Evolutionary conservation across 2,329 filamentous ascomycete species (phyloP).

Genomic region (Clonostachys rhizophaga): DNA sequence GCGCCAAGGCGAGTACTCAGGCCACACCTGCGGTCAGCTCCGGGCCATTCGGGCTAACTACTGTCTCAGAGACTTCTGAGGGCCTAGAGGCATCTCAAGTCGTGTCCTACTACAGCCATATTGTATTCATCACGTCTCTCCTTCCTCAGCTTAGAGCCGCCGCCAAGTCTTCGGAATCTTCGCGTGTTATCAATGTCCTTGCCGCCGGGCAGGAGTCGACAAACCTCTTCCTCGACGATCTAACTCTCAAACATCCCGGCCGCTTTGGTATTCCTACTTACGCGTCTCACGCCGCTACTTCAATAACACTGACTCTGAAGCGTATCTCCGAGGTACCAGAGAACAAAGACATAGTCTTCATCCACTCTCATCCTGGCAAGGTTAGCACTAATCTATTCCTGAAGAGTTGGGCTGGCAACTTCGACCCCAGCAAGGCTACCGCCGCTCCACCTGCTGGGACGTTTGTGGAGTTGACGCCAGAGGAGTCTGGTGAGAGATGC

Average conservation of each 20-base stretch:
- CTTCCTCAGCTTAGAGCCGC: background rate
- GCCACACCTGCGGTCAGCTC: too few species aligned
- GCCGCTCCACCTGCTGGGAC: too few species aligned
- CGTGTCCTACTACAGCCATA: background rate
- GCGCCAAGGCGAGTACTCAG: background rate
- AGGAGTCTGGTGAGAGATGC: background rate
- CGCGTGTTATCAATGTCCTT: conserved; percentile 1
- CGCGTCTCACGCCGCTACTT: background rate
- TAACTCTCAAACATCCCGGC: background rate
- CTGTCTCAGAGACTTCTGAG: background rate
- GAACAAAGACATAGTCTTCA: background rate
- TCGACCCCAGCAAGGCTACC: too few species aligned
- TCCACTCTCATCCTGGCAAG: conserved; percentile 2
- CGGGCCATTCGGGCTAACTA: too few species aligned
- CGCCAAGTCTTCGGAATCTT: too few species aligned
- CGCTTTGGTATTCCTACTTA: background rate
- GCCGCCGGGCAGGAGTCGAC: conserved; percentile 1
- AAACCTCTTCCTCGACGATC: background rate
- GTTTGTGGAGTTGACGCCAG: background rate
- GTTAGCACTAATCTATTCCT: background rate
- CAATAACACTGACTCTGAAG: background rate
- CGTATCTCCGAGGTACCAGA: background rate
- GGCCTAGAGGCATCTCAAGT: background rate
- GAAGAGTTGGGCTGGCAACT: background rate
- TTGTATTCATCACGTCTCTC: background rate